Base-by-base conservation (phyloP, 768 basidiomycete genomes). In the Mycena leptocephala region DNA sequence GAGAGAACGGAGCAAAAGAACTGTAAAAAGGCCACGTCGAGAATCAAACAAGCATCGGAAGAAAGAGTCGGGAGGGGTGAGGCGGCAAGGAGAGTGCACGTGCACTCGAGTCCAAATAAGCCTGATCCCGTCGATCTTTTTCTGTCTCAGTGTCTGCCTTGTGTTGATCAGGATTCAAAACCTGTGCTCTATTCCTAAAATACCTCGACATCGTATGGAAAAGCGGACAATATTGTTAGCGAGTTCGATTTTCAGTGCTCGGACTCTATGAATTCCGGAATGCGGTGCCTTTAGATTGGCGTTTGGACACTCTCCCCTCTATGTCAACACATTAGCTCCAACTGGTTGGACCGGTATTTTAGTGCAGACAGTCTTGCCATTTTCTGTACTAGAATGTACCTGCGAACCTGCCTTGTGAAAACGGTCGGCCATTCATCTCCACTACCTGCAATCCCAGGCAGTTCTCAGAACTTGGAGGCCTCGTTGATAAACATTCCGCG, bases 1-100 rank as follows among this genome's bases (percentile, higher is more conserved):
- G 37, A 64, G 13, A 53, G 6, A 53, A 1, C 18, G 51, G 24
- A 33, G 59, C 61, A 69, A 43, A 24, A 32, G 3, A 11, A 7
- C 24, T 3, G 35, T 30, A 28, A 43, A 20, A 30, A 70, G 55
- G 14, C 18, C 28, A 22, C 39, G 55, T 46, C 55, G 3, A 55
- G 59, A 16, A 53, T 75, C 68, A 75, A 70, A 41, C 74, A 43
- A 69, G 62, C 74, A 75, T 74, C 22, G 35, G 37, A 26, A 33
- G 55, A 48, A 62, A 33, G 22, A 37, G 58, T n/a, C 28, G 37
- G 63, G 32, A 43, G 43, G 32, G 41, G 14, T n/a, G 28, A 65
- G 16, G 43, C 53, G 24, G 24, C 53, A 28, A 8, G 5, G 6
- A 48, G 20, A 48, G 41, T 16, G 0, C 26, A 28, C 20, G 30